These are phyloP conservation scores for Penicillium sp. DNA, from an alignment of 2,329 filamentous ascomycete species.

Conservation along the genomic window DNA sequence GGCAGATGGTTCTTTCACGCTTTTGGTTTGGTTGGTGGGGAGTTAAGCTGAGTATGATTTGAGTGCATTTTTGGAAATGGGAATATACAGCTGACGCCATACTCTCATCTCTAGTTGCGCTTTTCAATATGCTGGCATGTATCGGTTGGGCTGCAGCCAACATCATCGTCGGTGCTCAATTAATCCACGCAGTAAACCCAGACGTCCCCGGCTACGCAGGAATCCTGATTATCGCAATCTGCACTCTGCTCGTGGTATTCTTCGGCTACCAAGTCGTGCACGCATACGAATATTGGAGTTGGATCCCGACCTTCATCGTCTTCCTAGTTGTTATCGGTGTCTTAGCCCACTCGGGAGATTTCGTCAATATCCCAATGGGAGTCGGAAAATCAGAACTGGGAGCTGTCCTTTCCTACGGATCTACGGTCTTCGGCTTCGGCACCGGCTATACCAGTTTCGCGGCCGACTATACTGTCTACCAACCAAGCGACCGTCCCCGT, in stretches of 20 bases:
- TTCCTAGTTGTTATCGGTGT: conserved; percentile 69
- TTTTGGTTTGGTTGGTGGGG: conserved; percentile 73
- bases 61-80: too few species aligned
- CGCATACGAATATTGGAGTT: conserved; percentile 71
- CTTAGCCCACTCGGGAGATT: conserved; percentile 66
- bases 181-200: conserved; percentile 70
- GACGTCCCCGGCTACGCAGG: conserved; percentile 71
- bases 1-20: conserved; percentile 74
- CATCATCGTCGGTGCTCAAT: conserved; percentile 74
- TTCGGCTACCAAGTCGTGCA: conserved; percentile 77
- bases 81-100: not conserved
- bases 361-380: conserved; percentile 61
- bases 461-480: conserved; percentile 80
- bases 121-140: conserved; percentile 69
- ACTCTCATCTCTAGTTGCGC: conserved; percentile 51
- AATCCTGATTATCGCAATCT: conserved; percentile 69
- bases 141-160: conserved; percentile 76
- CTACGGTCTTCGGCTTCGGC: conserved; percentile 66
- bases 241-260: conserved; percentile 66
- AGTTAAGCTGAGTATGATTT: conserved; percentile 61
- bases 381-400: conserved; percentile 61
- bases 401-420: conserved; percentile 62
- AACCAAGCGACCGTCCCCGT: conserved; percentile 62
- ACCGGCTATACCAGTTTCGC: conserved; percentile 73
- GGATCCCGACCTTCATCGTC: conserved; percentile 70